These are phyloP conservation scores for Omphalotus guepiniiformis DNA, from an alignment of 768 basidiomycete species.

Conservation along the genomic window DNA sequence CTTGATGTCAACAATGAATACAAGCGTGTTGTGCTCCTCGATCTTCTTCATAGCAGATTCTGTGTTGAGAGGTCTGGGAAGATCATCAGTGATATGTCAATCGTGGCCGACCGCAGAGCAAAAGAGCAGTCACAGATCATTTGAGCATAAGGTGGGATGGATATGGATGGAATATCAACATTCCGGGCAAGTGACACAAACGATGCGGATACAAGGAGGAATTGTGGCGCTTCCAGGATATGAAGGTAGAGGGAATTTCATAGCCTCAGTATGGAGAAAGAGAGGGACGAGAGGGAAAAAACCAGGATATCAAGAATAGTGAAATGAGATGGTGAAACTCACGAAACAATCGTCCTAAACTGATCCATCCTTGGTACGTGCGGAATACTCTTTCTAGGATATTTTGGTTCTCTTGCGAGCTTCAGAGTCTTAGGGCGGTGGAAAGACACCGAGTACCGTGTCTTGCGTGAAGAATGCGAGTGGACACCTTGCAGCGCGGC, in stretches of 20 bases:
- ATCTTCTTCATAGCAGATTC: slow-evolving; percentile 99
- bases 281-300: neutral
- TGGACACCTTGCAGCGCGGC: slow-evolving; percentile 87
- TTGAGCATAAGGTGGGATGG: neutral
- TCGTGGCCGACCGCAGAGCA: too few relatives aligned
- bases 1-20: slow-evolving; percentile 94
- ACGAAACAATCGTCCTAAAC: slow-evolving; percentile 91
- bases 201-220: too few relatives aligned
- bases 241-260: too few relatives aligned
- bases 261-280: too few relatives aligned
- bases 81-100: too few relatives aligned
- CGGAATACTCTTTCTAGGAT: slow-evolving; percentile 92
- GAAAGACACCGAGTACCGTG: slow-evolving; percentile 85
- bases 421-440: slow-evolving; percentile 93
- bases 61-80: slow-evolving; percentile 76
- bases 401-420: slow-evolving; percentile 80
- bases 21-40: slow-evolving; percentile 98
- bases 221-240: too few relatives aligned
- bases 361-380: slow-evolving; percentile 96
- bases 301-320: neutral
- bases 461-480: slow-evolving; percentile 73
- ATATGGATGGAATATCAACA: too few relatives aligned
- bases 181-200: too few relatives aligned
- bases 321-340: slow-evolving; percentile 34
- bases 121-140: neutral